Evolutionary conservation across 108 stramenopile species (phyloP).

Genomic region (Nitzschia putrida): DNA sequence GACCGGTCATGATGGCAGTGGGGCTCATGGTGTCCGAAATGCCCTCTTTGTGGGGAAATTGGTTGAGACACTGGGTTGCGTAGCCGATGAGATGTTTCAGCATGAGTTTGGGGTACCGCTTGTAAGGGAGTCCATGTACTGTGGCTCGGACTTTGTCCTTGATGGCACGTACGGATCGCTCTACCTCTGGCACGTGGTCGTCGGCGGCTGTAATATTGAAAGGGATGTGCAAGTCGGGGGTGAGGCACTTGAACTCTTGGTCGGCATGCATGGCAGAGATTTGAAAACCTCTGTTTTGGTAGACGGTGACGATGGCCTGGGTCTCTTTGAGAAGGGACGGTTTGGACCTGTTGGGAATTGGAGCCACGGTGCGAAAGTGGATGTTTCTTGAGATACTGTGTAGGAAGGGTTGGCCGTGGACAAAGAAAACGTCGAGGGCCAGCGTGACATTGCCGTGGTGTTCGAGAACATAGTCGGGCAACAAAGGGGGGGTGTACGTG

Average conservation of each 20-base stretch:
- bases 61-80: slow-evolving; percentile 34
- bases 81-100: slow-evolving; percentile 15
- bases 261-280: slow-evolving; percentile 22
- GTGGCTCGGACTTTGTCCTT: slow-evolving; percentile 38
- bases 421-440: no score
- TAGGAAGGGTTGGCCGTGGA: no score
- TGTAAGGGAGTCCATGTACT: slow-evolving; percentile 34
- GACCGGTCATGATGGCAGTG: slow-evolving; percentile 17
- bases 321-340: slow-evolving; percentile 3
- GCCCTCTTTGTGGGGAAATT: slow-evolving; percentile 20
- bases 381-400: no score
- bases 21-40: slow-evolving; percentile 33
- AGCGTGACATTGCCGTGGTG: no score
- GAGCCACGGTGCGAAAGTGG: no score
- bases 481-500: not conserved
- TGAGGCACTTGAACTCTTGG: slow-evolving; percentile 36
- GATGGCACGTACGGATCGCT: slow-evolving; percentile 42
- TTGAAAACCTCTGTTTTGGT: slow-evolving; percentile 32
- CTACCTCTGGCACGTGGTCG: slow-evolving; percentile 58
- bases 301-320: slow-evolving; percentile 15
- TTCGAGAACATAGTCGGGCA: no score
- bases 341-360: not conserved
- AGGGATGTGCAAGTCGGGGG: not conserved
- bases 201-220: slow-evolving; percentile 18
- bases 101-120: slow-evolving; percentile 24